Evolutionary conservation across 2,329 filamentous ascomycete genomes (phyloP).

Genomic region (Gaeumannomyces sp.): DNA sequence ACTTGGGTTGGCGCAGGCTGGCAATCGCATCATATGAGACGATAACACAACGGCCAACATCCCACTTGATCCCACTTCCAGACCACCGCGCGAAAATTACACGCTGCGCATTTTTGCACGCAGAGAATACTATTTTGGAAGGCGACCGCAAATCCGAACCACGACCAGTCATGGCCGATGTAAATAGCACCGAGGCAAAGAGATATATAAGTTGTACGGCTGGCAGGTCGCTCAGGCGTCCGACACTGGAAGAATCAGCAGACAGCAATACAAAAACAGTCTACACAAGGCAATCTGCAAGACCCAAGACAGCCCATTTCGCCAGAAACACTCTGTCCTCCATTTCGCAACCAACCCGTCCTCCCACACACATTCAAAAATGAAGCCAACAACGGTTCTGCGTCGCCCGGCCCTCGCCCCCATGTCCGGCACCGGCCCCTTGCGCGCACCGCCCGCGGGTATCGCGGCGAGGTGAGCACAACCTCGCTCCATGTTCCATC

Average conservation of each 20-base stretch:
- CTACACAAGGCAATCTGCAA: neutral
- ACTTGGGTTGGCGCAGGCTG: conserved; percentile 7
- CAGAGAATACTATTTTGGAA: neutral
- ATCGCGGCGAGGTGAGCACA: neutral
- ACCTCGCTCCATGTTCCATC: neutral
- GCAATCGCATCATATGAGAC: conserved; percentile 3
- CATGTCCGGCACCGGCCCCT: neutral
- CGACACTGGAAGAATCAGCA: neutral
- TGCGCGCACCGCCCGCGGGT: neutral
- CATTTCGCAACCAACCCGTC: neutral
- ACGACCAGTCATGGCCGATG: neutral
- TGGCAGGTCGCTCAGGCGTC: neutral
- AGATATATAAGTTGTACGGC: neutral
- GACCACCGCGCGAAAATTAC: conserved; percentile 2
- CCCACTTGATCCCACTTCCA: conserved; percentile 5
- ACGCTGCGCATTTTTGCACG: neutral
- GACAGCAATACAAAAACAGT: neutral
- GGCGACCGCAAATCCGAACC: neutral
- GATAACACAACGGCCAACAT: conserved; percentile 4
- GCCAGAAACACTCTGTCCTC: too few relatives aligned
- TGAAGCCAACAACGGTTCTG: conserved; percentile 6
- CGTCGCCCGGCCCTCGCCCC: conserved; percentile 4
- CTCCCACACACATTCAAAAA: neutral
- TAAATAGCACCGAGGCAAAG: neutral
- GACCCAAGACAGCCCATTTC: too few relatives aligned